Evolutionary conservation across 371 early-diverging fungal species (phyloP).

Genomic region (Smittium culicis): DNA sequence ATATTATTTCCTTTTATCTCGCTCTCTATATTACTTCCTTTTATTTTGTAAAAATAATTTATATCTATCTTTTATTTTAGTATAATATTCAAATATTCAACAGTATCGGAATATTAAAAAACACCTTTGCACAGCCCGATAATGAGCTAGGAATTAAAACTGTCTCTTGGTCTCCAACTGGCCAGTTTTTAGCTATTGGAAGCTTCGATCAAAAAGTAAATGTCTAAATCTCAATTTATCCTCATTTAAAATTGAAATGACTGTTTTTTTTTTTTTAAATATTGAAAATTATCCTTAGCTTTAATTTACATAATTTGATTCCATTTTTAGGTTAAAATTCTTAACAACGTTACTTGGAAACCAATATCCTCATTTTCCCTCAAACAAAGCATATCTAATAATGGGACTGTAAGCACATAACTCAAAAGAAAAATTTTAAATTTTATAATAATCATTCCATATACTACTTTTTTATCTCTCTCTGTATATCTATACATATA

Average conservation of each 20-base stretch:
- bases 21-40: background rate
- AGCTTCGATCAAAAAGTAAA: slow-evolving; percentile 58
- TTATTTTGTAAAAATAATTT: too few species aligned
- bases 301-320: background rate
- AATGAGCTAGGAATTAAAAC: slow-evolving; percentile 54
- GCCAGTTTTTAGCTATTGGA: slow-evolving; percentile 60
- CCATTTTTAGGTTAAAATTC: slow-evolving; percentile 12
- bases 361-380: slow-evolving; percentile 35
- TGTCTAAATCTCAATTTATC: too few species aligned
- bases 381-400: slow-evolving; percentile 6
- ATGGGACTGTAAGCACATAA: background rate
- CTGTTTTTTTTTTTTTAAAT: too few species aligned
- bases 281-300: background rate
- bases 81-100: slow-evolving; percentile 12
- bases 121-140: slow-evolving; percentile 39
- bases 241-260: too few species aligned
- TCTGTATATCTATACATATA: too few species aligned
- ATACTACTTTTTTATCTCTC: too few species aligned
- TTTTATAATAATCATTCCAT: too few species aligned
- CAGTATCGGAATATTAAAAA: slow-evolving; percentile 36
- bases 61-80: slow-evolving; percentile 13
- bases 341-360: slow-evolving; percentile 38
- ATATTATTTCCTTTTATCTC: background rate
- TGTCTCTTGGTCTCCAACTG: slow-evolving; percentile 56
- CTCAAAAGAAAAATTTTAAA: too few species aligned